Percentiles rank a stretch among this genome's conserved stretches.
These are phyloP conservation scores for Cyathus olla DNA, from an alignment of 1,284 basidiomycete species.

Conservation along the genomic window DNA sequence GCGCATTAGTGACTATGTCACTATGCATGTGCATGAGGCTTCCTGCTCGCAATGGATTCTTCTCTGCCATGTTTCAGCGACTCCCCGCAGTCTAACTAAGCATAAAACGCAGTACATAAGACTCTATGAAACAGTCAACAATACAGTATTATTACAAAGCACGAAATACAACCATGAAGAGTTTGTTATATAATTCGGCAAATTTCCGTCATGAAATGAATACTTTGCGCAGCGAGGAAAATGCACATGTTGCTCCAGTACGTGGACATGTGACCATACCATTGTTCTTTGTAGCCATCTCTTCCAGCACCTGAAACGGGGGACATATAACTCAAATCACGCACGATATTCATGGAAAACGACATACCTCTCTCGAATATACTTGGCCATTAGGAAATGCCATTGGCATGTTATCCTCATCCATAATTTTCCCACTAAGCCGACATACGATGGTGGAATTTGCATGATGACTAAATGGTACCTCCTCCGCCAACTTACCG, in stretches of 20 bases:
- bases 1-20: too few relatives aligned
- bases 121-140: too few relatives aligned
- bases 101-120: too few relatives aligned
- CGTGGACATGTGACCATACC: conserved; percentile 87
- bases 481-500: conserved; percentile 83
- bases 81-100: too few relatives aligned
- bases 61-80: too few relatives aligned
- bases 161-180: too few relatives aligned
- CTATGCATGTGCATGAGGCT: too few relatives aligned
- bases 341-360: conserved; percentile 9
- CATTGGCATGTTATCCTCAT: conserved; percentile 92
- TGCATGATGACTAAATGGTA: conserved; percentile 93
- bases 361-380: conserved; percentile 87
- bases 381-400: conserved; percentile 94
- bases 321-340: too few relatives aligned
- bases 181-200: too few relatives aligned
- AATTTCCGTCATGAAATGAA: conserved; percentile 73
- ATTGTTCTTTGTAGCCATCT: conserved; percentile 84
- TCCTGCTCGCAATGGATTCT: too few relatives aligned
- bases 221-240: conserved; percentile 83
- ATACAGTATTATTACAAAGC: too few relatives aligned
- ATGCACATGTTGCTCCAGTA: conserved; percentile 75
- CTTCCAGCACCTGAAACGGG: conserved; percentile 74
- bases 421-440: conserved; percentile 93
- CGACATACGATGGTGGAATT: conserved; percentile 96